Percentiles rank a stretch among this genome's conserved stretches.
Conservation (phyloP, 306 rosid genomes). For the Lathyrus aphaca region DNA sequence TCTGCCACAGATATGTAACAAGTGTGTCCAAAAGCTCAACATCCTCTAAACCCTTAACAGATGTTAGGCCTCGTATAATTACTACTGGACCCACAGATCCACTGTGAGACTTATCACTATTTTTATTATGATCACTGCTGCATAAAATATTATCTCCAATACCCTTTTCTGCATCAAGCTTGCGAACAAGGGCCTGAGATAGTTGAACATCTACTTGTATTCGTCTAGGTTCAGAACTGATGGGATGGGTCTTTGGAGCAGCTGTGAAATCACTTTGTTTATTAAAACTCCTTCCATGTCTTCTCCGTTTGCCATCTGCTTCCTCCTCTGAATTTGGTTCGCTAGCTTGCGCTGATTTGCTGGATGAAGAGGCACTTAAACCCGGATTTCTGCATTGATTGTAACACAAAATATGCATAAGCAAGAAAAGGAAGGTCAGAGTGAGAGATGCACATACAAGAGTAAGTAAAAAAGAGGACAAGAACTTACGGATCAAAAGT, state of each 20-base stretch:
- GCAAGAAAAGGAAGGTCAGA: constrained; percentile 13
- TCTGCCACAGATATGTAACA: constrained; percentile 90
- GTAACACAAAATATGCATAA: constrained; percentile 38
- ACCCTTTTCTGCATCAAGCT: constrained; percentile 89
- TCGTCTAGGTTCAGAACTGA: constrained; percentile 82
- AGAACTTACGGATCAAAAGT: constrained; percentile 72
- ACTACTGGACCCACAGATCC: constrained; percentile 82
- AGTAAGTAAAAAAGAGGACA: constrained; percentile 18
- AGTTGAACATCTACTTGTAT: constrained; percentile 81
- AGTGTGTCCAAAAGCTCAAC: constrained; percentile 90
- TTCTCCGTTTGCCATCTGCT: constrained; percentile 74
- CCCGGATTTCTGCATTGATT: constrained; percentile 71
- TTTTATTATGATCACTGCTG: constrained; percentile 69
- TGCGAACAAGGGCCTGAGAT: constrained; percentile 80
- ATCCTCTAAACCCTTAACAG: constrained; percentile 97
- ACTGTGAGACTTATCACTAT: constrained; percentile 67
- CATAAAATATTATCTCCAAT: constrained; percentile 77
- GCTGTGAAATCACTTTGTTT: constrained; percentile 80
- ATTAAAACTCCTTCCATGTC: constrained; percentile 71
- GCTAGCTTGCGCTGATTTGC: constrained; percentile 71
- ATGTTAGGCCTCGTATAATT: constrained; percentile 78
- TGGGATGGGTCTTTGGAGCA: constrained; percentile 84
- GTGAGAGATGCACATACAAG: background rate
- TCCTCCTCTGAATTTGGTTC: constrained; percentile 96
- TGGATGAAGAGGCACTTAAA: constrained; percentile 61